Evolutionary conservation across 129 eudicot genomes (phyloP).

Genomic region (Silybum marianum): DNA sequence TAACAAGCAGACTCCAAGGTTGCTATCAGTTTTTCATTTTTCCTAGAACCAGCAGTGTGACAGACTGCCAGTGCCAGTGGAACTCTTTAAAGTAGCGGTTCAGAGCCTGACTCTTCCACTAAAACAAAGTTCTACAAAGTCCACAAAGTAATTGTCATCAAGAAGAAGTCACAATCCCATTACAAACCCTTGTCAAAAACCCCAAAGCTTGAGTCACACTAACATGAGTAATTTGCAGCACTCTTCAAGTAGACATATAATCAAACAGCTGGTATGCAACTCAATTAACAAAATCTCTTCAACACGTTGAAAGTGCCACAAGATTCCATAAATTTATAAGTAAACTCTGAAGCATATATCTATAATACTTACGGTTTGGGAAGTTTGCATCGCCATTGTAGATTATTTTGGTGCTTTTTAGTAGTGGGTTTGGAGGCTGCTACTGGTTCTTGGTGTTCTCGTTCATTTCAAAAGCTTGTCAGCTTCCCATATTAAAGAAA

Average conservation of each 20-base stretch:
- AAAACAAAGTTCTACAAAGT: background rate
- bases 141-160: background rate
- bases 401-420: background rate
- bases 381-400: background rate
- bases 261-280: conserved; percentile 30
- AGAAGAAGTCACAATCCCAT: background rate
- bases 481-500: background rate
- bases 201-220: background rate
- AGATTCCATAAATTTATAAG: conserved; percentile 3
- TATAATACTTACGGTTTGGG: background rate
- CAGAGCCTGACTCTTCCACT: background rate
- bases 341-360: background rate
- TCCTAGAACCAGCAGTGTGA: background rate
- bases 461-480: background rate
- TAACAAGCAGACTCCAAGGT: background rate
- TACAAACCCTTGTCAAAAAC: background rate
- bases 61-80: background rate
- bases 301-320: background rate
- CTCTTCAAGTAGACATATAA: conserved; percentile 18
- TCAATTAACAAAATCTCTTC: background rate
- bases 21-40: background rate
- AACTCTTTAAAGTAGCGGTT: background rate
- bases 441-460: background rate
- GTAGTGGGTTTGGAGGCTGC: background rate
- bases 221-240: conserved; percentile 20